Evolutionary conservation across 176 grass and related monocot genomes (phyloP), one percentile per base, ranked within the genome.

Genomic region (Bolboschoenus planiculmis): DNA sequence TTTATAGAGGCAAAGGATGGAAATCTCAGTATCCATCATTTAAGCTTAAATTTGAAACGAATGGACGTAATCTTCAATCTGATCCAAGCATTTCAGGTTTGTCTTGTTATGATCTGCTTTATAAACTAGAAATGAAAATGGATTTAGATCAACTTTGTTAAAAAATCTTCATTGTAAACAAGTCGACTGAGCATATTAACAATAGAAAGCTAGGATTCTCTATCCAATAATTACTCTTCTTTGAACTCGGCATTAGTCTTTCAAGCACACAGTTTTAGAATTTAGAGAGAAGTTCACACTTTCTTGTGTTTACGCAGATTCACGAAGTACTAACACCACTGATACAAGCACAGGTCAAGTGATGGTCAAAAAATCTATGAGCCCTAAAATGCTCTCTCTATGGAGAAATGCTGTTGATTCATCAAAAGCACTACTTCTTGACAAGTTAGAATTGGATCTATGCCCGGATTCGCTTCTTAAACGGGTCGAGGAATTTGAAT

Each of bases 1-100:
- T 95, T 62, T 95, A 83, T 84, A 93, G 92, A 93, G 90, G 96
- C 78, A 90, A 88, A 82, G 85, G 91, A 75, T 95, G 92, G 96
- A 98, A 95, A 75, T 95, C 96, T 44, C 90, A 86, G 73, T 95
- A 98, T 85, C 85, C 91, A 59, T 79, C 53, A 51, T 86, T 87
- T 14, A 59, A 85, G 80, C 85, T 86, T 35, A 91, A 88, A 68
- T 27, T 80, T 88, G n/a, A 54, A 60, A 74, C 86, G 66, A 86
- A 61, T 40, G 37, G 87, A 44, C 58, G 13, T 27, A 51, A 23
- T 43, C 11, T 84, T 65, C 83, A 82, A 57, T 79, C 87, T 85
- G 80, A 81, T 87, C 21, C 57, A 36, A 87, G 60, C n/a, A 82
- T 31, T 78, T 90, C 95, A 94, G 92, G 95, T 94, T 57, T 64